Evolutionary conservation across 306 rosid genomes (phyloP), one percentile per base, ranked within the genome.

Genomic region (Bauhinia variegata): DNA sequence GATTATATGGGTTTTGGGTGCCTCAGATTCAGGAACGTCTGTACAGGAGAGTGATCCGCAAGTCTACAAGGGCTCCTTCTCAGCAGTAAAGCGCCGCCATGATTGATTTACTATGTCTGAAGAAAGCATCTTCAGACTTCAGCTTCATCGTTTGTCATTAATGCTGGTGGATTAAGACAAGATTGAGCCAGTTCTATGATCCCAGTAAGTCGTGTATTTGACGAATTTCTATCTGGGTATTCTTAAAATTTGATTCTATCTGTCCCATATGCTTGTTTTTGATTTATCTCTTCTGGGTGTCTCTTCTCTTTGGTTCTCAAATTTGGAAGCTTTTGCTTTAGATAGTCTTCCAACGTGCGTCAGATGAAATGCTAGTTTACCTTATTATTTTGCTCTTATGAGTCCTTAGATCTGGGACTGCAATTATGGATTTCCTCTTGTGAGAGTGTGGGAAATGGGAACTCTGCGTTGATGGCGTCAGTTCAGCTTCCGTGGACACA

Each of bases 221-320:
- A 49, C 11, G 28, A 52, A 49, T 61, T 63, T 23, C 19, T 38
- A 38, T 85, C 78, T 74, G 80, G 78, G 81, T 84, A 46, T 39
- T 39, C 69, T 72, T 57, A 61, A 66, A 44, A 56, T 67, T 78
- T 65, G 37, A 13, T 52, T 7, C 49, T 51, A 41, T 52, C 56
- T 33, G 37, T 43, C 4, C 23, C 39, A 38, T 38, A 37, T 5
- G 6, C 37, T 57, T 41, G 69, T 42, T 63, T 41, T 57, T 34
- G 16, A 57, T 31, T 56, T 13, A 12, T 55, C 14, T 54, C 37
- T 57, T 13, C 16, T 52, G 33, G 75, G 65, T 65, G 15, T 54
- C 8, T 66, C 8, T 39, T 65, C 46, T 49, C 23, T 54, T 54
- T 18, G 5, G 4, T 1, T n/a, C 18, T 14, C 14, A 4, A 13